These are phyloP conservation scores for Ceratocystis cubensis DNA, from an alignment of 2,329 filamentous ascomycete species.

Conservation along the genomic window DNA sequence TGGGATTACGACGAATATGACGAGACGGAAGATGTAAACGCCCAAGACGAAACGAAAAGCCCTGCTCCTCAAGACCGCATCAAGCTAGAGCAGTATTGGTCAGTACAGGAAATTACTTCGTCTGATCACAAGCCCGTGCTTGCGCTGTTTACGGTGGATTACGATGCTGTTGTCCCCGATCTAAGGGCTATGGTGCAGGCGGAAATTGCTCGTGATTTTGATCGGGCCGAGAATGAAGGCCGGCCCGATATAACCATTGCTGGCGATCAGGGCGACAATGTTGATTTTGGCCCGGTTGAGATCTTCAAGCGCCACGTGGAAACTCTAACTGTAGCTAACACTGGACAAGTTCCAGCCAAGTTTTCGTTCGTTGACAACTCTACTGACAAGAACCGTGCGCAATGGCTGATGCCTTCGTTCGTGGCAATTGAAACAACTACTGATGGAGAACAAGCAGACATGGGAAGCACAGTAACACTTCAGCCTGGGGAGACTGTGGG, in stretches of 20 bases:
- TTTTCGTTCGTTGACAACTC: conserved; percentile 71
- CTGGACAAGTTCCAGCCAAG: conserved; percentile 65
- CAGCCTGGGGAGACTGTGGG: conserved; percentile 74
- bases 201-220: conserved; percentile 76
- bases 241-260: conserved; percentile 73
- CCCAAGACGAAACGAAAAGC: neutral
- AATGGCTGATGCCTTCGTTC: conserved; percentile 62
- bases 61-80: conserved; percentile 29
- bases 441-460: conserved; percentile 27
- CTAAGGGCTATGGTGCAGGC: conserved; percentile 73
- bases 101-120: conserved; percentile 78
- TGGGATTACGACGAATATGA: conserved; percentile 20
- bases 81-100: conserved; percentile 57
- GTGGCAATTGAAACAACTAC: conserved; percentile 34
- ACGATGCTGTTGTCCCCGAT: conserved; percentile 74
- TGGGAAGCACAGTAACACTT: conserved; percentile 48
- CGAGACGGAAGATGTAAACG: conserved; percentile 13
- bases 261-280: conserved; percentile 53
- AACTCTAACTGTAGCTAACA: conserved; percentile 79
- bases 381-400: conserved; percentile 34
- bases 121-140: conserved; percentile 92
- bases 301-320: conserved; percentile 55
- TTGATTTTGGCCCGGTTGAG: conserved; percentile 66
- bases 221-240: conserved; percentile 83
- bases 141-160: conserved; percentile 70